Percentiles rank a stretch among this genome's conserved stretches.
These are phyloP conservation scores for Hyaloscypha finlandica DNA, from an alignment of 495 filamentous ascomycete genomes.

Conservation along the genomic window DNA sequence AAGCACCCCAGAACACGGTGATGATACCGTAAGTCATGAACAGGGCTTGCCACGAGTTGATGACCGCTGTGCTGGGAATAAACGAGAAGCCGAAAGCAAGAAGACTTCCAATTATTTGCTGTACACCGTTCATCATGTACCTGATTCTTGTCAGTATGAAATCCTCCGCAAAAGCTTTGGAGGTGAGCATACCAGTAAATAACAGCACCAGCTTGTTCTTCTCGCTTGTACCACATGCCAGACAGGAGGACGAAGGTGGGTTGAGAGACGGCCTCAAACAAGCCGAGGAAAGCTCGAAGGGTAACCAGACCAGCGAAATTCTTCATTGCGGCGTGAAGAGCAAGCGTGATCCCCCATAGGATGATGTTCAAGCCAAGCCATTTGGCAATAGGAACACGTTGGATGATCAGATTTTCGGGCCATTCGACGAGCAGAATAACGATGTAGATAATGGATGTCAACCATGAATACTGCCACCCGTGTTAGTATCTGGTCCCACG, in stretches of 20 bases:
- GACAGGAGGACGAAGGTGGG: conserved; percentile 61
- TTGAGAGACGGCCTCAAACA: conserved; percentile 61
- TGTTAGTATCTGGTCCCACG: conserved; percentile 18
- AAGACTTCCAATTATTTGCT: conserved; percentile 38
- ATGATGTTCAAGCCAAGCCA: conserved; percentile 60
- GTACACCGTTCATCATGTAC: conserved; percentile 59
- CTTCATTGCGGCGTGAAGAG: conserved; percentile 51
- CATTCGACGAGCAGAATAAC: conserved; percentile 65
- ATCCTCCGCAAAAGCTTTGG: conserved; percentile 37
- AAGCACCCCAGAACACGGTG: conserved; percentile 57
- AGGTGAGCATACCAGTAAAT: conserved; percentile 50
- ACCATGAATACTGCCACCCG: conserved; percentile 49
- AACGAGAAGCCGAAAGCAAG: conserved; percentile 15
- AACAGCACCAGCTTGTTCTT: conserved; percentile 57
- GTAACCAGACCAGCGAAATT: conserved; percentile 50
- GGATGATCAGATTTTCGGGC: conserved; percentile 59
- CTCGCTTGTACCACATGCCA: conserved; percentile 62
- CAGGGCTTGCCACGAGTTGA: conserved; percentile 36
- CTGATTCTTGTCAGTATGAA: conserved; percentile 50
- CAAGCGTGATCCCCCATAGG: conserved; percentile 57
- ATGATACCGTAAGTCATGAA: conserved; percentile 67
- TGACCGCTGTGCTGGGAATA: background rate
- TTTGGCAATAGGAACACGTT: conserved; percentile 60
- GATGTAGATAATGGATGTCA: conserved; percentile 61
- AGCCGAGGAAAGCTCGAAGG: conserved; percentile 61